Base-by-base conservation (phyloP, 2,329 filamentous ascomycete species). In the Colletotrichum incanum region DNA sequence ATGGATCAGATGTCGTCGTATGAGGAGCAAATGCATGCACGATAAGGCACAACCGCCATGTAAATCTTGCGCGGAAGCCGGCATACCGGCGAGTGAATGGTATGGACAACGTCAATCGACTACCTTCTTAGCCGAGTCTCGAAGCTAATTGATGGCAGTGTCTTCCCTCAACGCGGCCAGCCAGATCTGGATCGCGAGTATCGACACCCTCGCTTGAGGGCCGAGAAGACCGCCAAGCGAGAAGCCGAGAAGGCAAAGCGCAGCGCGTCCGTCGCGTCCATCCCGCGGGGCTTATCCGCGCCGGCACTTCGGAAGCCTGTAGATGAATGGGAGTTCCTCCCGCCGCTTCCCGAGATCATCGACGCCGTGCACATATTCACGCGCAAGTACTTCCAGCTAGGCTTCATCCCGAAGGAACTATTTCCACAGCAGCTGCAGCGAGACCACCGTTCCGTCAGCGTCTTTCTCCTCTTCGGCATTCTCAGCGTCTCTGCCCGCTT, bases 401-500 rank as follows among this genome's bases (percentile, higher is more conserved):
- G 89, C 31, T 91, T 91, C 76, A 87, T 90, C 43, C 86, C 86
- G 6, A 89, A 88, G 78, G 81, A 86, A 31, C 79, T 83, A 62
- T 89, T 90, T 64, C 81, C 84, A 1, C 80, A 84, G 31, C 82
- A 82, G 8, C 80, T 91, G n/a, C 82, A 80, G 49, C 82, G 82
- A 5, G 83, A 88, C 65, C 81, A 83, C 37, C 81, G 81, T 18
- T 85, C 85, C n/a, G 81, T 88, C 74, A 88, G 85, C 77, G 81
- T 86, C 26, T 91, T 91, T 70, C 82, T 90, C 31, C 80, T 90
- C 26, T 80, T 90, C 14, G 84, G 85, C 71, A 86, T 91, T 61
- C 84, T 91, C 39, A 88, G 87, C 75, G 84, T 90, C 65, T 89
- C 88, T 5, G 87, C 88, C 3, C 84, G 88, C 28, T 84, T 90